phyloP scores from a whole-genome alignment of 192 early-diverging fungal genomes.

The Gamsiella multidivaricata region DNA sequence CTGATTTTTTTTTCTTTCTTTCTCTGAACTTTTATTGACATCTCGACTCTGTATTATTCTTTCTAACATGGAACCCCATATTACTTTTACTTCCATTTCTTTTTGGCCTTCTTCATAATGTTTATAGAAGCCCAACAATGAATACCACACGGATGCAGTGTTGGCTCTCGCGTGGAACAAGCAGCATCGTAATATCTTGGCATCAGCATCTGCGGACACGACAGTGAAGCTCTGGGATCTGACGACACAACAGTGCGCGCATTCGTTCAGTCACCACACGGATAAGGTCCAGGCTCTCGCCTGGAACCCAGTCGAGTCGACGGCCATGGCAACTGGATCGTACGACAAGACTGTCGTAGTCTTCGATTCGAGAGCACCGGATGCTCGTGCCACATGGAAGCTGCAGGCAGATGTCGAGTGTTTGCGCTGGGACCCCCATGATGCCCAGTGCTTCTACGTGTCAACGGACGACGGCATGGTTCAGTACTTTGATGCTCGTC shows the following conservation, averaged over 20 bases:
- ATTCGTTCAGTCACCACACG: slow-evolving; percentile 87
- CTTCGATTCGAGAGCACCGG: slow-evolving; percentile 92
- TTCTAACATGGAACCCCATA: no score
- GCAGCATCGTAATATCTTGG: slow-evolving; percentile 76
- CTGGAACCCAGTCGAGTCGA: slow-evolving; percentile 92
- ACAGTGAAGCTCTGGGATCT: slow-evolving; percentile 99
- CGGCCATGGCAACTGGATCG: slow-evolving; percentile 89
- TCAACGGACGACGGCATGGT: slow-evolving; percentile 93
- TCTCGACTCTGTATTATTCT: background rate
- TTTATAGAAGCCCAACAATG: slow-evolving; percentile 66
- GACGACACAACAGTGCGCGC: slow-evolving; percentile 71
- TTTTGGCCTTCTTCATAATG: background rate
- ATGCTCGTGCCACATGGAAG: slow-evolving; percentile 72
- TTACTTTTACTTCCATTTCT: no score
- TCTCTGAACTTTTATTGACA: background rate
- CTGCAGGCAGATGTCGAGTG: slow-evolving; percentile 91
- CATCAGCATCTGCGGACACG: slow-evolving; percentile 94
- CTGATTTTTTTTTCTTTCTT: background rate
- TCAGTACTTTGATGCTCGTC: slow-evolving; percentile 85
- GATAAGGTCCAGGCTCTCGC: slow-evolving; percentile 91
- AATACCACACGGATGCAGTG: slow-evolving; percentile 95
- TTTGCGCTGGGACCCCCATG: slow-evolving; percentile 91
- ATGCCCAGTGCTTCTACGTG: slow-evolving; percentile 81
- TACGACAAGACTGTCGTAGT: slow-evolving; percentile 91
- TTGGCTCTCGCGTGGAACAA: slow-evolving; percentile 97